A percentile compares a stretch with the other conserved stretches of the same genome.
Evolutionary conservation across 163 green algal genomes (phyloP).

Genomic region (Scenedesmus sp.): DNA sequence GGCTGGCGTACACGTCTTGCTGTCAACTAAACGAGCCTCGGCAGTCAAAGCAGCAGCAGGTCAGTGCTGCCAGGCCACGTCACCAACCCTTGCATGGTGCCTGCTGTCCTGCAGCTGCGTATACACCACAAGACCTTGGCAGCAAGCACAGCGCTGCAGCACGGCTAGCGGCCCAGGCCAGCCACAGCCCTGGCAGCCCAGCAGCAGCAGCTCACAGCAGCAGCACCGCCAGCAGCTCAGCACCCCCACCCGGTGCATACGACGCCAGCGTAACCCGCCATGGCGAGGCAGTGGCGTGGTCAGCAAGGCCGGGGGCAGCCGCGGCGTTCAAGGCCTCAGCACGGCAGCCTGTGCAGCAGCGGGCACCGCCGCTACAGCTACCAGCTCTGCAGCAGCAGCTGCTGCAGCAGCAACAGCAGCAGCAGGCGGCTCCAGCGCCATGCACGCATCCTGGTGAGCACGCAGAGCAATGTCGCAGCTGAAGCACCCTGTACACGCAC

Average conservation of each 20-base stretch:
- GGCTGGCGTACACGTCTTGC: not conserved
- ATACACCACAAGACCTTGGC: not conserved
- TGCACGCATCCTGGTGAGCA: not conserved
- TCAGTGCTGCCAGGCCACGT: not conserved
- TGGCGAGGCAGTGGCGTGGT: conserved; percentile 4
- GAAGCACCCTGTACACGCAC: not conserved
- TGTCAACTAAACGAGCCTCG: not conserved
- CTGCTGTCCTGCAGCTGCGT: conserved; percentile 8
- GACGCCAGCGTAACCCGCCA: not conserved
- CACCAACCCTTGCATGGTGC: not conserved
- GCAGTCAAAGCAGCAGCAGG: not conserved
- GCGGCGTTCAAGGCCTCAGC: conserved; percentile 35
- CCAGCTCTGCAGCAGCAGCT: not conserved
- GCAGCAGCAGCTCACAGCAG: not conserved
- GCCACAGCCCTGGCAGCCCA: not conserved
- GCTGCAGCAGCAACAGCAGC: conserved; percentile 19
- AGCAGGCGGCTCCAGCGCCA: not conserved
- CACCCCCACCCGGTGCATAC: not conserved
- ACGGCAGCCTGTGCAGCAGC: not conserved
- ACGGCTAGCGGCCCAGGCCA: not conserved
- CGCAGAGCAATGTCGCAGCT: not conserved
- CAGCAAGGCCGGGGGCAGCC: not conserved
- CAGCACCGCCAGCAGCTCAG: not conserved
- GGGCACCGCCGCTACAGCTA: not conserved
- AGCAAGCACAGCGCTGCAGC: not conserved